Evolutionary conservation across 1,284 basidiomycete species (phyloP).

Genomic region (Pascua guehoae): DNA sequence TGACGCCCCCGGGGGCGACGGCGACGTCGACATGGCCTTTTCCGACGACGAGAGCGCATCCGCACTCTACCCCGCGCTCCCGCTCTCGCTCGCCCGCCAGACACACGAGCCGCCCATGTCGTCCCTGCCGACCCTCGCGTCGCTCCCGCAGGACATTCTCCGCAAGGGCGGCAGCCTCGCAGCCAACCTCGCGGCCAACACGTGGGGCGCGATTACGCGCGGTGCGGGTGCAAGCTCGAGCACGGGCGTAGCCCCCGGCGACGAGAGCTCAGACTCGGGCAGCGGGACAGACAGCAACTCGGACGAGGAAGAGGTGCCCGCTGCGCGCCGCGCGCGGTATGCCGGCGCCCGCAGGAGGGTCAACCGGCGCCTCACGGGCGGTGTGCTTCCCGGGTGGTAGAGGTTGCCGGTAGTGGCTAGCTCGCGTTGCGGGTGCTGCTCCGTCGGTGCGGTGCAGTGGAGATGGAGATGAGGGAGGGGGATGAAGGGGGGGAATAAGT

Average conservation of each 20-base stretch:
- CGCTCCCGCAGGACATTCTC: slow-evolving; percentile 9
- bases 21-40: too few relatives aligned
- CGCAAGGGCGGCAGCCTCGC: slow-evolving; percentile 1
- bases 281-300: not conserved
- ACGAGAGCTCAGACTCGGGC: not conserved
- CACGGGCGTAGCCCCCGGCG: not conserved
- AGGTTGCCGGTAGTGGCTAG: too few relatives aligned
- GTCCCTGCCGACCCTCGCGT: slow-evolving; percentile 10
- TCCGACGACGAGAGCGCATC: too few relatives aligned
- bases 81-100: not conserved
- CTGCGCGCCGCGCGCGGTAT: slow-evolving; percentile 12
- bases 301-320: slow-evolving; percentile 18
- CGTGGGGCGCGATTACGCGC: not conserved
- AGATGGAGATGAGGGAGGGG: too few relatives aligned
- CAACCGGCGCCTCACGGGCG: too few relatives aligned
- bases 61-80: too few relatives aligned
- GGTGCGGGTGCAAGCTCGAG: too few relatives aligned
- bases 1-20: too few relatives aligned
- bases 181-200: not conserved
- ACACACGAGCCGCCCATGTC: not conserved
- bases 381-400: too few relatives aligned
- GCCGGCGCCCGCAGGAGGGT: slow-evolving; percentile 1
- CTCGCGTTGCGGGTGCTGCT: too few relatives aligned
- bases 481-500: too few relatives aligned
- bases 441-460: too few relatives aligned